Evolutionary conservation across 73 alveolate species (phyloP).

Genomic region (Uronychia binucleata): DNA sequence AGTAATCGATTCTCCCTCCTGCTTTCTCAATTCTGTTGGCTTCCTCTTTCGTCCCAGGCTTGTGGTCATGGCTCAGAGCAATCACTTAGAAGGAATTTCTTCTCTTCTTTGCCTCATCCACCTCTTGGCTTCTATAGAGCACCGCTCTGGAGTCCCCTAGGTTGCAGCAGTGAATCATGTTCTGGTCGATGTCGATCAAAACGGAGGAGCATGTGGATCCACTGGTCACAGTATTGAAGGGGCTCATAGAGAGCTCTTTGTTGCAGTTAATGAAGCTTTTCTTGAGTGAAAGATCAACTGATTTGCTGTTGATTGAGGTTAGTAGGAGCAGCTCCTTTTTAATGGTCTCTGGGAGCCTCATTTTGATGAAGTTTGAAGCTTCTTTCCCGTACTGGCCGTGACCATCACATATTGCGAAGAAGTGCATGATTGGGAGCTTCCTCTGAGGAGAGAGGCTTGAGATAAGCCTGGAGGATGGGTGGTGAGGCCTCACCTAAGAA

Average conservation of each 20-base stretch:
- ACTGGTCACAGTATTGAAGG: constrained; percentile 13
- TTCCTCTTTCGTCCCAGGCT: constrained; percentile 75
- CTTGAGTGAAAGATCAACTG: constrained; percentile 44
- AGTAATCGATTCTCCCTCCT: constrained; percentile 85
- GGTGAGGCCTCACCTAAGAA: neutral
- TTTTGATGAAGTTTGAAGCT: constrained; percentile 73
- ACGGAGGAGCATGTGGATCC: constrained; percentile 56
- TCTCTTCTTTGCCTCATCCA: neutral
- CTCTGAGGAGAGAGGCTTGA: neutral
- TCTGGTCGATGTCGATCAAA: constrained; percentile 36
- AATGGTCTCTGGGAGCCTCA: constrained; percentile 38
- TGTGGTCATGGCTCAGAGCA: constrained; percentile 72
- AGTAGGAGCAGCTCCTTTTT: constrained; percentile 28
- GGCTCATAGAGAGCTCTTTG: constrained; percentile 8
- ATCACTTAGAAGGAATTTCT: constrained; percentile 1
- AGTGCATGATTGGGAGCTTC: constrained; percentile 53
- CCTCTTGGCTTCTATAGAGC: neutral
- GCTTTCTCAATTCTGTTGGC: constrained; percentile 66
- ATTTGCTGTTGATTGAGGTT: neutral
- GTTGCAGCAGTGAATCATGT: constrained; percentile 52
- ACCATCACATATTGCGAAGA: constrained; percentile 89
- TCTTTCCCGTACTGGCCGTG: constrained; percentile 90
- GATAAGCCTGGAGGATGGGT: neutral
- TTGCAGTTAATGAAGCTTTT: constrained; percentile 26
- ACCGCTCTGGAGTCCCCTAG: constrained; percentile 65